Base-by-base conservation (phyloP, 129 eudicot genomes). In the Artemisia argyi region DNA sequence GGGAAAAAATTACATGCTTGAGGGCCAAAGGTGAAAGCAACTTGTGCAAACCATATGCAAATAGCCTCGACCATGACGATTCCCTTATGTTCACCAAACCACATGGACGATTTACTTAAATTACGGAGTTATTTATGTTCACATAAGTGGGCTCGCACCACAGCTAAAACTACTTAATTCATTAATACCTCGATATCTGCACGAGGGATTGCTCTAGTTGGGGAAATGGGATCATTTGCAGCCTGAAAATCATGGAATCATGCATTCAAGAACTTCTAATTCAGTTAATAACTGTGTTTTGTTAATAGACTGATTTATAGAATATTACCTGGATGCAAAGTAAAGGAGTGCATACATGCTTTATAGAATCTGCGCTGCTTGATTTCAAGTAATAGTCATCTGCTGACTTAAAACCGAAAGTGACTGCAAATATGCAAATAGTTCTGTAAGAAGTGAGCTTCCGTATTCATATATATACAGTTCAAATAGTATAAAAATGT, bases 181-280 rank as follows among this genome's bases (percentile, higher is more conserved):
- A 8, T 39, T 39, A 39, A 35, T 79, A 86, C 98, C 85, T 90
- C 66, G 52, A 94, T 86, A 65, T 83, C 99, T 79, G 90, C 76
- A 9, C 73, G 85, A 24, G 98, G 98, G 72, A 90, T 94, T 69
- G 89, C 99, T 73, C 93, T 79, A 61, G 93, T 84, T 46, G 99
- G 97, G 72, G 99, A 97, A 75, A 94, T 94, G 14, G 97, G 97
- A 81, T 94, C 98, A 75, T 94, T 94, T 76, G 73, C 97, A 69
- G 99, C 99, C 97, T 93, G 89, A 58, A 81, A 76, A 75, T 55
- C 68, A 78, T 60, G 55, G 68, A 7, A 7, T 18, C 7, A 26
- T 61, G 20, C 19, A 9, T 61, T 28, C 15, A 4, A 10, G 7
- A 11, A 22, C 66, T 51, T 4, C 13, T 22, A 58, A 58, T 14